Conservation (phyloP, 768 basidiomycete genomes). For the Rhizopogon vesiculosus region DNA sequence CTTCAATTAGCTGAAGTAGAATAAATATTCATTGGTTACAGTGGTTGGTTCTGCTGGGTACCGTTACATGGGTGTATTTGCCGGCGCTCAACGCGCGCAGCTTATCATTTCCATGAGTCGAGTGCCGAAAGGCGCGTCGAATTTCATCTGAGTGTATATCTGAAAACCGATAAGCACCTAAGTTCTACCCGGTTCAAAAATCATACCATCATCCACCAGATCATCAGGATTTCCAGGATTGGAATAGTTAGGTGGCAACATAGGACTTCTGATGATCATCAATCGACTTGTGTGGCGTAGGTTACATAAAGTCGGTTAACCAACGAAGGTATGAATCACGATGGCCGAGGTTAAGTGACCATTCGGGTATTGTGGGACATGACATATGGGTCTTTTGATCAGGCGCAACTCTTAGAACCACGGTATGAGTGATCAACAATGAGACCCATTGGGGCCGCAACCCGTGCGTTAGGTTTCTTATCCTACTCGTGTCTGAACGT, state of each 20-base stretch:
- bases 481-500: neutral
- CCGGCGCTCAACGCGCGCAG: too few relatives aligned
- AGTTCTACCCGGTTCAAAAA: neutral
- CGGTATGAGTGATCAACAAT: neutral
- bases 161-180: neutral
- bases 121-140: neutral
- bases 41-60: too few relatives aligned
- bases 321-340: neutral
- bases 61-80: too few relatives aligned
- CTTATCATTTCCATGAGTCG: neutral
- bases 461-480: neutral
- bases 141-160: neutral
- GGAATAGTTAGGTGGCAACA: neutral
- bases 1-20: neutral
- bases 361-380: neutral
- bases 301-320: neutral
- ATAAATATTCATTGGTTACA: neutral
- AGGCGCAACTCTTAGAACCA: neutral
- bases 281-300: neutral
- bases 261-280: neutral
- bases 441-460: neutral
- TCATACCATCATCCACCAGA: neutral
- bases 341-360: neutral
- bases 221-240: neutral
- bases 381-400: neutral